Evolutionary conservation across 192 early-diverging fungal genomes (phyloP).

Genomic region (Entophlyctis luteolus): DNA sequence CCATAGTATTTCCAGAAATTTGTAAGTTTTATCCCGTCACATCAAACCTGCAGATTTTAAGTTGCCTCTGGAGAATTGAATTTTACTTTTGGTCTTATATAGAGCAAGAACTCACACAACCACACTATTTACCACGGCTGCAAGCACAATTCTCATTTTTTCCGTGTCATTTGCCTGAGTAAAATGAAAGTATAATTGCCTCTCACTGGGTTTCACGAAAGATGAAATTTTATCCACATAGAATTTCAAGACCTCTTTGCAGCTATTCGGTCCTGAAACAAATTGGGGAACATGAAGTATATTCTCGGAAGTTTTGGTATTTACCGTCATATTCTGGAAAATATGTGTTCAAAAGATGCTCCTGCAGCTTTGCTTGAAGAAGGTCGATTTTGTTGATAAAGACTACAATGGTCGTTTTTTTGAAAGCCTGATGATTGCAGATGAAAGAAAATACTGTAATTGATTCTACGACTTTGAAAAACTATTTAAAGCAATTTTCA

Average conservation of each 20-base stretch:
- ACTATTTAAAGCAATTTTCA: neutral
- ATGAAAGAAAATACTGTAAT: conserved; percentile 12
- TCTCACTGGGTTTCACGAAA: conserved; percentile 42
- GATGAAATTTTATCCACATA: no score
- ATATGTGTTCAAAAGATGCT: neutral
- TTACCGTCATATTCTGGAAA: conserved; percentile 6
- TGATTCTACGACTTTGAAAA: neutral
- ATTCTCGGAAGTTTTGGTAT: no score
- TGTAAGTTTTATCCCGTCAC: no score
- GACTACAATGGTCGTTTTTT: conserved; percentile 28
- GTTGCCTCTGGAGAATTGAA: no score
- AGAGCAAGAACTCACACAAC: conserved; percentile 15
- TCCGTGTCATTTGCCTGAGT: conserved; percentile 60
- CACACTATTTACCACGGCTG: conserved; percentile 40
- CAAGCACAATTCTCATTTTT: conserved; percentile 56
- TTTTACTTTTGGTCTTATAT: no score
- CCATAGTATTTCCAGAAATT: no score
- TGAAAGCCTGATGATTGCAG: conserved; percentile 22
- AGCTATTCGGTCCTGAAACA: no score
- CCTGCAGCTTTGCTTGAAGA: conserved; percentile 21
- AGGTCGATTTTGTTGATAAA: conserved; percentile 35
- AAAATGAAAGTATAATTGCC: conserved; percentile 56
- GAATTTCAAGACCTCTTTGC: no score
- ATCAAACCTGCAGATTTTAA: no score
- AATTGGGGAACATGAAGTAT: no score